Evolutionary conservation across 441 rosid species (phyloP).

Genomic region (Aquilaria agallochum): DNA sequence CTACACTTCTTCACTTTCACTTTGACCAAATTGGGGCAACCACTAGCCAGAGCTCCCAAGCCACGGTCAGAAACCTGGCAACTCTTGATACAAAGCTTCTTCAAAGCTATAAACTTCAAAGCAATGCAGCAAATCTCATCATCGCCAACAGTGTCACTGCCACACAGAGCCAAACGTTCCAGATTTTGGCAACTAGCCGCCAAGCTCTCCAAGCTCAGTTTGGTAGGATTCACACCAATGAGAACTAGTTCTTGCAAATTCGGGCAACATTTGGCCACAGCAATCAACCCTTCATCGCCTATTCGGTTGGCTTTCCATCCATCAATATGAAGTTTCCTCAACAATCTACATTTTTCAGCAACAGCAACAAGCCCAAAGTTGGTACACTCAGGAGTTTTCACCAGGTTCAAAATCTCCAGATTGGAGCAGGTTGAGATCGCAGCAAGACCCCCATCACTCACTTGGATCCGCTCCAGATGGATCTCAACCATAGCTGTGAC

Average conservation of each 20-base stretch:
- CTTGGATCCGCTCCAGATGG: constrained; percentile 29
- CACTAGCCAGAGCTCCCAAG: constrained; percentile 39
- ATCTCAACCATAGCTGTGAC: constrained; percentile 26
- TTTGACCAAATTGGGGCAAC: constrained; percentile 49
- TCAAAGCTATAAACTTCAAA: constrained; percentile 35
- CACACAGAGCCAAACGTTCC: constrained; percentile 54
- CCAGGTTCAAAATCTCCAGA: constrained; percentile 30
- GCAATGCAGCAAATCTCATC: constrained; percentile 34
- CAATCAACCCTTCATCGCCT: constrained; percentile 37
- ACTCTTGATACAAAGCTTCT: constrained; percentile 61
- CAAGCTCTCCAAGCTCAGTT: constrained; percentile 25
- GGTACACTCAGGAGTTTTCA: constrained; percentile 30
- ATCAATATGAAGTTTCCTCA: constrained; percentile 38
- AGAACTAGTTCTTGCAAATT: constrained; percentile 37
- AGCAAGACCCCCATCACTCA: constrained; percentile 27
- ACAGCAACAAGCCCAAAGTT: constrained; percentile 22
- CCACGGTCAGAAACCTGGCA: constrained; percentile 50
- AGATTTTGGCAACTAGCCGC: constrained; percentile 41
- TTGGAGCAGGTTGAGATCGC: constrained; percentile 24
- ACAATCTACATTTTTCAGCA: constrained; percentile 25
- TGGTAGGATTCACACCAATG: constrained; percentile 29
- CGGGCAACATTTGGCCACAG: constrained; percentile 28
- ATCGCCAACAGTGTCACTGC: constrained; percentile 48
- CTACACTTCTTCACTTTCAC: constrained; percentile 59
- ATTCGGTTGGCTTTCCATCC: constrained; percentile 33